These are phyloP conservation scores for Lactifluus pinguis DNA, from an alignment of 768 basidiomycete genomes.

Conservation along the genomic window DNA sequence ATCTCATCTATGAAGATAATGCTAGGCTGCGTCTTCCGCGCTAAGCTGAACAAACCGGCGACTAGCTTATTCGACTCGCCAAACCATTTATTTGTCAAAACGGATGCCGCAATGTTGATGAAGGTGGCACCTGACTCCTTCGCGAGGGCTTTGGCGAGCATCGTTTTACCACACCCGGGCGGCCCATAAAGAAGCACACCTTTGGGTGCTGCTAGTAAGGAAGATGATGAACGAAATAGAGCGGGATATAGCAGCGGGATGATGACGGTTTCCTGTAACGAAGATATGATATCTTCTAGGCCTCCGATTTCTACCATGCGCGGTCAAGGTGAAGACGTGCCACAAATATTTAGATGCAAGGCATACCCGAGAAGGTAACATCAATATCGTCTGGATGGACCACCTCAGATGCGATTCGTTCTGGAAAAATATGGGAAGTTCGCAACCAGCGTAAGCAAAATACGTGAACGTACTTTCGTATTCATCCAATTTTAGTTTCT, in stretches of 20 bases:
- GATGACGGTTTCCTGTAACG: conserved; percentile 90
- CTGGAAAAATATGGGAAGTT: conserved; percentile 29
- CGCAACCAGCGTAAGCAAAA: background rate
- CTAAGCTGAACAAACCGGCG: conserved; percentile 87
- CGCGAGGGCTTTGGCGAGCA: conserved; percentile 97
- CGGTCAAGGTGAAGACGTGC: background rate
- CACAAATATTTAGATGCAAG: background rate
- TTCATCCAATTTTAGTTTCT: conserved; percentile 71
- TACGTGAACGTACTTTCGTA: conserved; percentile 65
- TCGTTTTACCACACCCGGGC: conserved; percentile 97
- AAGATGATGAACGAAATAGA: conserved; percentile 73
- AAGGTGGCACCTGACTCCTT: conserved; percentile 97
- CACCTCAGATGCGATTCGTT: conserved; percentile 84
- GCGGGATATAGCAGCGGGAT: conserved; percentile 88
- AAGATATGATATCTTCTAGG: conserved; percentile 80
- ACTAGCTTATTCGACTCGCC: conserved; percentile 94
- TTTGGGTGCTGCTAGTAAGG: conserved; percentile 85
- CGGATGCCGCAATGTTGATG: conserved; percentile 75
- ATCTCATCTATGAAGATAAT: conserved; percentile 99
- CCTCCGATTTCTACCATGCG: conserved; percentile 72
- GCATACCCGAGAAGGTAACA: conserved; percentile 62
- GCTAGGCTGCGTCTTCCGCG: conserved; percentile 84
- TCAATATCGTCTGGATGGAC: conserved; percentile 87
- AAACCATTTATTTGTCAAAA: conserved; percentile 75
- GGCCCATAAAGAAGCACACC: conserved; percentile 94